These are phyloP conservation scores for Chlamydomonas asymmetrica DNA, from an alignment of 139 green algal species.

Conservation along the genomic window DNA sequence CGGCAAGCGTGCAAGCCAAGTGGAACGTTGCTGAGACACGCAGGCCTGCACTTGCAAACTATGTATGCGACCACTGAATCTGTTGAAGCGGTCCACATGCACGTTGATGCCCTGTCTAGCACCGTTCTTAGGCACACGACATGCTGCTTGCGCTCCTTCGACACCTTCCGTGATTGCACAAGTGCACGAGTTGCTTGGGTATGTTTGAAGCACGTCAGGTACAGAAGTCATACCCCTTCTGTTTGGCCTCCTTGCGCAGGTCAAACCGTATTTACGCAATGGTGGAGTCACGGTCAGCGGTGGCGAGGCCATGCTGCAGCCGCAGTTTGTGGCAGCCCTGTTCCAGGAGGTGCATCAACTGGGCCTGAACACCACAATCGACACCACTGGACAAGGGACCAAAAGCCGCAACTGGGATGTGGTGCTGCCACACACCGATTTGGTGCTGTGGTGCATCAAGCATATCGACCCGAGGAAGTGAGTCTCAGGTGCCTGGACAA, in stretches of 20 bases:
- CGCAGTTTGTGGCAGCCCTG: constrained; percentile 39
- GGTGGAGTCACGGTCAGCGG: constrained; percentile 66
- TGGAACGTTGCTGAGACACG: too few species aligned
- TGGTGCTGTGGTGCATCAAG: constrained; percentile 76
- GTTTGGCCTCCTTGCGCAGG: neutral
- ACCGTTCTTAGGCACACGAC: neutral
- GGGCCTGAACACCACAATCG: constrained; percentile 64
- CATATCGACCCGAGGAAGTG: constrained; percentile 48
- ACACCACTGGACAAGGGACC: constrained; percentile 70
- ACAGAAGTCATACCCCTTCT: neutral
- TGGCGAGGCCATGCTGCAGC: constrained; percentile 72
- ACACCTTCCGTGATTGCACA: neutral
- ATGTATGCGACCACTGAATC: too few species aligned
- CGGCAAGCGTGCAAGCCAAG: too few species aligned
- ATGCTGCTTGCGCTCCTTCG: neutral
- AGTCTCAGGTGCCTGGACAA: too few species aligned
- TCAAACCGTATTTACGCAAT: constrained; percentile 45
- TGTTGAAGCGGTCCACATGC: too few species aligned
- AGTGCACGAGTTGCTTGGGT: neutral
- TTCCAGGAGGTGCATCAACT: constrained; percentile 60
- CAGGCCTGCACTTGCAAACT: too few species aligned
- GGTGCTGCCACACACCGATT: constrained; percentile 69
- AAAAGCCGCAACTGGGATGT: constrained; percentile 55
- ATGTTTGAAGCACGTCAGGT: constrained; percentile 9
- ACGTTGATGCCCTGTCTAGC: too few species aligned